A percentile compares a stretch with the other conserved stretches of the same genome.
These are phyloP conservation scores for Clonostachys chloroleuca DNA, from an alignment of 2,329 filamentous ascomycete genomes.

Conservation along the genomic window DNA sequence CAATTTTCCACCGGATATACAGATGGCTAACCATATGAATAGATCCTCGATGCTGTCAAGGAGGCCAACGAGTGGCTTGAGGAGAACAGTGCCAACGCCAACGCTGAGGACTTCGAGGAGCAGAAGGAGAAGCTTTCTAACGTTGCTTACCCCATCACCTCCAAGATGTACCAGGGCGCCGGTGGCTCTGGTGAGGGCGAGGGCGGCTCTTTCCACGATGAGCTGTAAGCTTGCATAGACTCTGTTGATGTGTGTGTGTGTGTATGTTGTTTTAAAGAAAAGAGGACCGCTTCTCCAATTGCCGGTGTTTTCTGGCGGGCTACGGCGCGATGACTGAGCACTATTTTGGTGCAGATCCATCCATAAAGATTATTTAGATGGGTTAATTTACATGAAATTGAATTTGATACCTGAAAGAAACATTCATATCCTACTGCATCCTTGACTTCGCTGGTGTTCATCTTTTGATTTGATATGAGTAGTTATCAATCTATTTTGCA, in stretches of 20 bases:
- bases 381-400: no score
- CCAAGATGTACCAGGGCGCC: conserved; percentile 82
- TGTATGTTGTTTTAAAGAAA: conserved; percentile 1
- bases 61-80: conserved; percentile 96
- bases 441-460: no score
- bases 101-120: conserved; percentile 95
- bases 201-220: conserved; percentile 72
- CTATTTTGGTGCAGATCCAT: no score
- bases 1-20: not conserved
- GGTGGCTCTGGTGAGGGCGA: conserved; percentile 59
- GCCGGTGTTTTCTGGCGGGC: conserved; percentile 1
- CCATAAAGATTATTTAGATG: no score
- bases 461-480: no score
- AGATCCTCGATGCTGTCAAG: conserved; percentile 93
- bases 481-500: no score
- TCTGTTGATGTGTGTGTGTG: not conserved
- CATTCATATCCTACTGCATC: no score
- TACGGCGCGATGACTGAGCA: conserved; percentile 1
- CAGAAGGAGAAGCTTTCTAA: conserved; percentile 98
- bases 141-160: conserved; percentile 97
- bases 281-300: not conserved
- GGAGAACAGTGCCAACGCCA: conserved; percentile 82
- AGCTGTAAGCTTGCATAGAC: conserved; percentile 60
- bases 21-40: conserved; percentile 27
- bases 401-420: no score